A percentile compares a stretch with the other conserved stretches of the same genome.
phyloP scores from a whole-genome alignment of 2,329 filamentous ascomycete species.

The Diaporthe caulivora region DNA sequence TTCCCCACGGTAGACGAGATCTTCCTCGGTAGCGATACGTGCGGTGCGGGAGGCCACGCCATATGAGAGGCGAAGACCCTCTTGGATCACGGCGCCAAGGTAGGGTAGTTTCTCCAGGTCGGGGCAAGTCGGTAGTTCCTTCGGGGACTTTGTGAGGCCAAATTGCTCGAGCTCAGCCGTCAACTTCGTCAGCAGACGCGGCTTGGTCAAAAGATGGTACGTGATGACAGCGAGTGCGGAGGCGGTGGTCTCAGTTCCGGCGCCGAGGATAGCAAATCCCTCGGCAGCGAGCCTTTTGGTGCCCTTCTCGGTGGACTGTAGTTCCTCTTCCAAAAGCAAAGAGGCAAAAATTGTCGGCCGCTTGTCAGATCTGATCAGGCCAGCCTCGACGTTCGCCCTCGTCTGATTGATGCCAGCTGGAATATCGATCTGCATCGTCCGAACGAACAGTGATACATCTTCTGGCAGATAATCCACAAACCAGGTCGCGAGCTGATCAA shows the following conservation, averaged over 20 bases:
- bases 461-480: constrained; percentile 33
- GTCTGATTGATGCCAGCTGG: constrained; percentile 52
- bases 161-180: constrained; percentile 52
- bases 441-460: constrained; percentile 12
- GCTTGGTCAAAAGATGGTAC: constrained; percentile 40
- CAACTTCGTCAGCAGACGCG: constrained; percentile 24
- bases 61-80: constrained; percentile 36
- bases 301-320: constrained; percentile 48
- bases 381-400: constrained; percentile 42
- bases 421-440: constrained; percentile 54
- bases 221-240: constrained; percentile 41
- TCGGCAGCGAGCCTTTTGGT: constrained; percentile 47
- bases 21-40: constrained; percentile 40
- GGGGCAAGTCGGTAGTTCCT: constrained; percentile 9
- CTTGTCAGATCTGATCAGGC: constrained; percentile 45
- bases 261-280: constrained; percentile 47
- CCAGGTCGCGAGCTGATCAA: constrained; percentile 40
- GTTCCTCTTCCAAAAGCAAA: constrained; percentile 44
- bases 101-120: constrained; percentile 36
- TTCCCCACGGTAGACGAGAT: constrained; percentile 37
- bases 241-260: constrained; percentile 42
- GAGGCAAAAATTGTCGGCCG: constrained; percentile 50
- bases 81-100: constrained; percentile 33
- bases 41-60: constrained; percentile 39
- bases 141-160: constrained; percentile 45